These are phyloP conservation scores for Diaporthe sp. DNA, from an alignment of 2,329 filamentous ascomycete species.

Conservation along the genomic window DNA sequence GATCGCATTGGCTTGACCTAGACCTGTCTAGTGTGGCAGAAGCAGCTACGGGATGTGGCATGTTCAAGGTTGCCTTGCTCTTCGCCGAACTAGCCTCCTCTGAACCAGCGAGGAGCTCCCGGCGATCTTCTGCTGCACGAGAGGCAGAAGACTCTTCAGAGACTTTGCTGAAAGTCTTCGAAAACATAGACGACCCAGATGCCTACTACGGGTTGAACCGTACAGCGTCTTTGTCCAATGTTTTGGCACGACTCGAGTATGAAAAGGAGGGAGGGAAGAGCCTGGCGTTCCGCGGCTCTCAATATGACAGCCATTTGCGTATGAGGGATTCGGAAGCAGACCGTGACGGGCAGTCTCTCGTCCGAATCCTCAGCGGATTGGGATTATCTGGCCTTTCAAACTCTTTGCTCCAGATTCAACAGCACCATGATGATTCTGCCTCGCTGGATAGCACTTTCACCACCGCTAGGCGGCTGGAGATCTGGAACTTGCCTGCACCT, in stretches of 20 bases:
- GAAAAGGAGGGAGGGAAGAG: constrained; percentile 90
- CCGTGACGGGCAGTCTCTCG: constrained; percentile 76
- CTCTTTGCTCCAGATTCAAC: constrained; percentile 79
- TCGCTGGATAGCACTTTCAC: constrained; percentile 81
- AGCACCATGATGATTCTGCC: constrained; percentile 68
- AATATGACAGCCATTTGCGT: constrained; percentile 88
- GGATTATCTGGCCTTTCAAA: constrained; percentile 90
- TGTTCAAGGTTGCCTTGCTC: constrained; percentile 89
- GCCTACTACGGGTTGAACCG: constrained; percentile 94
- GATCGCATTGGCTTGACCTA: constrained; percentile 87
- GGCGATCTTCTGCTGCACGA: constrained; percentile 74
- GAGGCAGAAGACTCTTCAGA: constrained; percentile 69
- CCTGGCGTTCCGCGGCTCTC: constrained; percentile 89
- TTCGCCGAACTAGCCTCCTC: constrained; percentile 82
- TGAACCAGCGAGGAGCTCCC: constrained; percentile 68
- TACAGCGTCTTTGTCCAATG: constrained; percentile 79
- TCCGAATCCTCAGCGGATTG: constrained; percentile 83
- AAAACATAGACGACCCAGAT: constrained; percentile 95
- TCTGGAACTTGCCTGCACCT: constrained; percentile 91
- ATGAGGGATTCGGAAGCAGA: constrained; percentile 67
- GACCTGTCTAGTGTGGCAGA: constrained; percentile 79
- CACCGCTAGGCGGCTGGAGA: constrained; percentile 85
- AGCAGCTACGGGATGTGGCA: constrained; percentile 82
- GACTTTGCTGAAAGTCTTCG: constrained; percentile 85
- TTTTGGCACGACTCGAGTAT: constrained; percentile 87